Evolutionary conservation across 208 protist genomes (phyloP), one percentile per base, ranked within the genome.

Genomic region (Leishmania tropica): DNA sequence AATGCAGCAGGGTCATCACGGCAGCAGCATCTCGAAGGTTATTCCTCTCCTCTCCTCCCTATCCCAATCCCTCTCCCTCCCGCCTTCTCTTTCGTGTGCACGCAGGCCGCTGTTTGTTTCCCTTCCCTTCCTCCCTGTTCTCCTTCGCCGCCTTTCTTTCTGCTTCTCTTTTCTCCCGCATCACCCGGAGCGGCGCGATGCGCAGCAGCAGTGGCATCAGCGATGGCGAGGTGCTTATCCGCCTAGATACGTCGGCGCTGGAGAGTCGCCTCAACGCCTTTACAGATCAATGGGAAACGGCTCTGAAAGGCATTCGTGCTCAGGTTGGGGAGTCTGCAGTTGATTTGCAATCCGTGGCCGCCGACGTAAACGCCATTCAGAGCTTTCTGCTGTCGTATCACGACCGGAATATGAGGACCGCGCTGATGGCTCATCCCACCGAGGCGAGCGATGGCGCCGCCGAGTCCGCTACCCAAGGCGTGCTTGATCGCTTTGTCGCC

Each of bases 181-280:
- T 15, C 48, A 35, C 15, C 31, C n/a, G 40, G 37, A 35, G 58
- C 7, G 31, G 75, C 72, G 71, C 62, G 53, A 51, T 56, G 48
- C 73, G 13, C 73, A 64, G 73, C 35, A n/a, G 47, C 48, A 42
- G 73, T n/a, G n/a, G 75, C 19, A 35, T 19, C 31, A 28, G 17
- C 40, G 37, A 65, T 53, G 42, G 58, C 3, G 42, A 79, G 24
- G n/a, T 74, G 40, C 78, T 86, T 31, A 64, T 86, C 74, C 76
- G 78, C 11, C 64, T 81, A 19, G 76, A 84, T 56, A 84, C 84
- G 5, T 84, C 84, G 17, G 80, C 68, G 24, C 85, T 94, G 45
- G 85, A 94, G 80, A 64, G 72, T n/a, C 92, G 89, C 31, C 75
- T 94, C 28, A 76, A 80, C 10, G 75, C 54, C 15, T 76, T 94